Evolutionary conservation across 495 filamentous ascomycete species (phyloP).

Genomic region (Talaromyces trachyspermus): DNA sequence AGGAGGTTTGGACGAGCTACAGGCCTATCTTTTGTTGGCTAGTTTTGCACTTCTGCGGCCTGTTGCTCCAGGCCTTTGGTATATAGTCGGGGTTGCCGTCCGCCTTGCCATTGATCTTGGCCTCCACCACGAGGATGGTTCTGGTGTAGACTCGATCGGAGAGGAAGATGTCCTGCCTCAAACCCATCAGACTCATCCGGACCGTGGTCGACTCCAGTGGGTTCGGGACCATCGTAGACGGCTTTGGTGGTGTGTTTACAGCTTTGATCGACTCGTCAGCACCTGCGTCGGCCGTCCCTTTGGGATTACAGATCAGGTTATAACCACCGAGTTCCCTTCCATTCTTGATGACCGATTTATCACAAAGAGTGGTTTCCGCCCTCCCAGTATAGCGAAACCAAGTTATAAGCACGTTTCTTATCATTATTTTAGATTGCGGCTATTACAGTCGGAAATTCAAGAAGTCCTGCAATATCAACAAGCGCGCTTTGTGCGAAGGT

Average conservation of each 20-base stretch:
- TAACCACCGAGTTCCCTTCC: constrained; percentile 90
- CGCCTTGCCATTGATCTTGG: constrained; percentile 87
- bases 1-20: constrained; percentile 81
- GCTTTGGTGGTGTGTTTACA: constrained; percentile 96
- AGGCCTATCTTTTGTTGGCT: constrained; percentile 82
- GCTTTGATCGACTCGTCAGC: constrained; percentile 83
- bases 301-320: constrained; percentile 85
- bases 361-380: constrained; percentile 67
- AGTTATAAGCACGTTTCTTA: constrained; percentile 85
- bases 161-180: constrained; percentile 32
- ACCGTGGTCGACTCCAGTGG: constrained; percentile 77
- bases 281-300: constrained; percentile 91
- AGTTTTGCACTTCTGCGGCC: constrained; percentile 87
- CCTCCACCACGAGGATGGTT: constrained; percentile 85
- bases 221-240: constrained; percentile 78
- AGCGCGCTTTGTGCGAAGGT: constrained; percentile 40
- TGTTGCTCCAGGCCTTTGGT: constrained; percentile 91
- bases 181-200: constrained; percentile 12
- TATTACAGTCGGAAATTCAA: constrained; percentile 90
- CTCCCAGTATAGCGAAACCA: constrained; percentile 45
- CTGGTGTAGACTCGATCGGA: constrained; percentile 49
- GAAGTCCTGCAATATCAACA: constrained; percentile 91
- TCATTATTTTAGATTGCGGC: constrained; percentile 86
- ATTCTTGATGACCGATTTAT: constrained; percentile 83
- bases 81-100: constrained; percentile 90